phyloP scores from a whole-genome alignment of 345 rosid genomes.

The Boechera retrofracta region DNA sequence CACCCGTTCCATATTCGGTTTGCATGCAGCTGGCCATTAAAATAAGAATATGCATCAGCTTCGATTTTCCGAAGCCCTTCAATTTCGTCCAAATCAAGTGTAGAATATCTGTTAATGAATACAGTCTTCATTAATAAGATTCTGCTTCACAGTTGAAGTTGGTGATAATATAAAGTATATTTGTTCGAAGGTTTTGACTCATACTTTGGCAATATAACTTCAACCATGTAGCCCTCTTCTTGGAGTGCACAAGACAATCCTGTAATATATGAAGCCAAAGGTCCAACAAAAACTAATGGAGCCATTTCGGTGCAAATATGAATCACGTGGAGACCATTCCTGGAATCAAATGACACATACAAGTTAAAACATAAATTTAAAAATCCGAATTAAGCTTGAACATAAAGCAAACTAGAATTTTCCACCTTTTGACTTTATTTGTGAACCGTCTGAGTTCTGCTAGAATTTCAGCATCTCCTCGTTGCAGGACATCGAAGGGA shows the following conservation, averaged over 20 bases:
- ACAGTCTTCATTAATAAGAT: conserved; percentile 22
- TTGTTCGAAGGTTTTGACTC: conserved; percentile 2
- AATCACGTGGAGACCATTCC: conserved; percentile 70
- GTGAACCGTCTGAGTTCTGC: conserved; percentile 64
- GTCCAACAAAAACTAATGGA: conserved; percentile 69
- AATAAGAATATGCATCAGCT: conserved; percentile 73
- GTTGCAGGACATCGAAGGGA: conserved; percentile 51
- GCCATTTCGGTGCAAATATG: conserved; percentile 91
- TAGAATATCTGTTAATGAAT: conserved; percentile 57
- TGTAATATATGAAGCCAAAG: conserved; percentile 73
- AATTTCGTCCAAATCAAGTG: conserved; percentile 61
- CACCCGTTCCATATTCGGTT: conserved; percentile 90
- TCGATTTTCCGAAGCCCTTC: conserved; percentile 66
- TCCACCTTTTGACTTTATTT: conserved; percentile 57
- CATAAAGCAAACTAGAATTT: not conserved
- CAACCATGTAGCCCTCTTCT: conserved; percentile 73
- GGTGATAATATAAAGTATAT: not conserved
- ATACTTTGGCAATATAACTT: conserved; percentile 89
- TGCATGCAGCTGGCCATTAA: conserved; percentile 76
- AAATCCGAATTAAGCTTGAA: not conserved
- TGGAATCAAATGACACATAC: conserved; percentile 46
- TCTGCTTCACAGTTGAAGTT: not conserved
- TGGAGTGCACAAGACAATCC: conserved; percentile 68
- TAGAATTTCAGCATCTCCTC: conserved; percentile 63
- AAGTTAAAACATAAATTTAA: not conserved